phyloP scores from a whole-genome alignment of 1,284 basidiomycete species.

The Ustilago trichophora region DNA sequence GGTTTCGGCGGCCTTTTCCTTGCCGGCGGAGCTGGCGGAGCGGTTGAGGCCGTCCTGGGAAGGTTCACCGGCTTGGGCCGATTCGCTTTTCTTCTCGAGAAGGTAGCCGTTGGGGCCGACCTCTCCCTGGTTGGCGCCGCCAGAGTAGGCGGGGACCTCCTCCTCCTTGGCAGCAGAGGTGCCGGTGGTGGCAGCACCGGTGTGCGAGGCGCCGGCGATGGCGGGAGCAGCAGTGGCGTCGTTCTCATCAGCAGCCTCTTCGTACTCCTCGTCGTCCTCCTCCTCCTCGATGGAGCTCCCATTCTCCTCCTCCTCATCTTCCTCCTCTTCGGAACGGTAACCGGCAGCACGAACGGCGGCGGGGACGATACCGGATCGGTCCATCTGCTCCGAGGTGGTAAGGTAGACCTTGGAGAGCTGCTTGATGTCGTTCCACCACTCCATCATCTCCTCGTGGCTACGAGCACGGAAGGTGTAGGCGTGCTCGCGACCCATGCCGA shows the following conservation, averaged over 20 bases:
- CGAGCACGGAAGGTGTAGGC: conserved; percentile 92
- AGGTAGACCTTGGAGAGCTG: conserved; percentile 97
- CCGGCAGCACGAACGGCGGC: conserved; percentile 90
- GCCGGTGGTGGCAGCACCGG: conserved; percentile 44
- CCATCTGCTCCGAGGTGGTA: conserved; percentile 91
- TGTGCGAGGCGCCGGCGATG: conserved; percentile 51
- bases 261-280: conserved; percentile 71
- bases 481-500: conserved; percentile 70
- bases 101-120: conserved; percentile 76
- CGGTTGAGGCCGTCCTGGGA: conserved; percentile 55
- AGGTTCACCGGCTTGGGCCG: conserved; percentile 50
- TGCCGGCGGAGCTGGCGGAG: conserved; percentile 40
- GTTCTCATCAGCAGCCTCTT: conserved; percentile 68
- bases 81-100: conserved; percentile 69
- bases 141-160: conserved; percentile 66
- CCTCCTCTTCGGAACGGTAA: conserved; percentile 72
- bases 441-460: conserved; percentile 97
- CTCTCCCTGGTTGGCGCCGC: conserved; percentile 41
- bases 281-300: conserved; percentile 80
- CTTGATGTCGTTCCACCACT: conserved; percentile 99
- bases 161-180: conserved; percentile 58
- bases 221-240: conserved; percentile 50
- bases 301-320: conserved; percentile 76
- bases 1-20: conserved; percentile 51
- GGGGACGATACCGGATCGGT: conserved; percentile 89